A percentile compares a stretch with the other conserved stretches of the same genome.
phyloP scores from a whole-genome alignment of 2,329 filamentous ascomycete species.

The Metarhizium humberi region DNA sequence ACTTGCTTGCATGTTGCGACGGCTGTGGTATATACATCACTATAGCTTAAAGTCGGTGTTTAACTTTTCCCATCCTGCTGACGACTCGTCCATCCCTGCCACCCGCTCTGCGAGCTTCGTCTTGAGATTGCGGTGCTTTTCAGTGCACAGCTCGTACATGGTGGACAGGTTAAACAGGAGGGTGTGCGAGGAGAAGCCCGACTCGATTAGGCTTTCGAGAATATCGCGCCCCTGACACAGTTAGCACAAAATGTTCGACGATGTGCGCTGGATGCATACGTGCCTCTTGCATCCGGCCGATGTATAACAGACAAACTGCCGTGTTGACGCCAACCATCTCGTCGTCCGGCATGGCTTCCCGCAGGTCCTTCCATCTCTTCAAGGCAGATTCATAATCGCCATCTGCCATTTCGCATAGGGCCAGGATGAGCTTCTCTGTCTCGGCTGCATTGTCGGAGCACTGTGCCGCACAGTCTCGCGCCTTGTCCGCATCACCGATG shows the following conservation, averaged over 20 bases:
- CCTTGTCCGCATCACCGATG: constrained; percentile 65
- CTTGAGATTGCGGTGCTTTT: constrained; percentile 64
- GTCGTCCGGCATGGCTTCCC: constrained; percentile 32
- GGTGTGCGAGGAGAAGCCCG: constrained; percentile 61
- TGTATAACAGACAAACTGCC: constrained; percentile 77
- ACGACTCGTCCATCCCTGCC: constrained; percentile 45
- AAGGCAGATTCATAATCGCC: constrained; percentile 60
- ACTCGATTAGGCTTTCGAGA: constrained; percentile 56
- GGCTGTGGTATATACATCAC: background rate
- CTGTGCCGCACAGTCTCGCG: constrained; percentile 42
- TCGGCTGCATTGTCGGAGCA: constrained; percentile 20
- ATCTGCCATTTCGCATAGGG: constrained; percentile 71
- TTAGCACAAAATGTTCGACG: constrained; percentile 7
- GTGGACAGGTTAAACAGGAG: constrained; percentile 85
- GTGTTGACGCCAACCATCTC: constrained; percentile 74
- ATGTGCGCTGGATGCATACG: constrained; percentile 5
- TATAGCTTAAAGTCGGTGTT: constrained; percentile 71
- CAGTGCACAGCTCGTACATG: constrained; percentile 84
- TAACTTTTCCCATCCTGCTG: constrained; percentile 59
- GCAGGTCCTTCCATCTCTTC: constrained; percentile 47
- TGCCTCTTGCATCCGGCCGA: constrained; percentile 65
- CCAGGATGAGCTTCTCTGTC: constrained; percentile 44
- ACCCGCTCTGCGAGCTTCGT: constrained; percentile 59
- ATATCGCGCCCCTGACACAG: constrained; percentile 48
- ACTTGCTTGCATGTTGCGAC: no score